Conservation (phyloP, 345 rosid genomes). For the Ailanthus altissimus region DNA sequence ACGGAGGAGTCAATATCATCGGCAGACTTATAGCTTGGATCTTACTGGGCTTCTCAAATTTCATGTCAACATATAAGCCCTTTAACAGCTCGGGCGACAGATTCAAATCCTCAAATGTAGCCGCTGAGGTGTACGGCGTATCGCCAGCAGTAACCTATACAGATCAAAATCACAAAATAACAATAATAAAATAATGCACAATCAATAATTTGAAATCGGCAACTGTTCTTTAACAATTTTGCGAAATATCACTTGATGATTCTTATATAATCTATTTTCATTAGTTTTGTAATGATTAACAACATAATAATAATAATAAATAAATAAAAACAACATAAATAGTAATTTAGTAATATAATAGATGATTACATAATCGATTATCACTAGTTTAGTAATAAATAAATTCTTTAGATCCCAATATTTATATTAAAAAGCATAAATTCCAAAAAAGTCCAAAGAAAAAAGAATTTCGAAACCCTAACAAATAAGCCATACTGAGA, state of each 20-base stretch:
- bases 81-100: conserved; percentile 75
- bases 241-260: no score
- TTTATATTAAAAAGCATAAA: neutral
- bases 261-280: no score
- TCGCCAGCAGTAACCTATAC: conserved; percentile 71
- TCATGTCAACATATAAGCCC: conserved; percentile 92
- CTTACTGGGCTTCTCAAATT: conserved; percentile 90
- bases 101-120: conserved; percentile 79
- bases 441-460: neutral
- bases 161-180: neutral
- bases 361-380: neutral
- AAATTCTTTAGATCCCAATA: neutral
- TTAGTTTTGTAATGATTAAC: no score
- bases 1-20: conserved; percentile 88
- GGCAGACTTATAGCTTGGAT: conserved; percentile 93
- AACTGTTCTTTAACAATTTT: no score
- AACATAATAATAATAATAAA: no score
- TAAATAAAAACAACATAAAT: no score
- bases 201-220: no score
- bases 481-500: neutral
- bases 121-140: conserved; percentile 81
- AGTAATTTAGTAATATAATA: no score
- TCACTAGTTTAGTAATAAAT: neutral
- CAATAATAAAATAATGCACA: neutral
- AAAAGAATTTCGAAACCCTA: neutral